Base-by-base conservation (phyloP, 495 filamentous ascomycete genomes). In the Hypomontagnella monticulosa region DNA sequence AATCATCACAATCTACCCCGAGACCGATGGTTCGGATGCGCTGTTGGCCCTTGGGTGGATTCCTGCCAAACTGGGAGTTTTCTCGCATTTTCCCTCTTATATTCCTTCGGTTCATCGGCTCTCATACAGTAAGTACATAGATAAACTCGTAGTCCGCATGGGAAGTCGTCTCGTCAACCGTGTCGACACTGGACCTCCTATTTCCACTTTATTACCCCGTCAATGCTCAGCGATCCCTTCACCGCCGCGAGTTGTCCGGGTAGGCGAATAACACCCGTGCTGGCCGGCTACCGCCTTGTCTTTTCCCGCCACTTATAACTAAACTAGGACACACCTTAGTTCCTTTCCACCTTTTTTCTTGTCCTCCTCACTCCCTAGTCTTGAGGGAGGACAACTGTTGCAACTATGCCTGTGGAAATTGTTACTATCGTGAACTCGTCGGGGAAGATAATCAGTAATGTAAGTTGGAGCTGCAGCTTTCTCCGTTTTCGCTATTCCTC, bases 381-480 rank as follows among this genome's bases (percentile, higher is more conserved):
- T 52, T 36, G 11, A 20, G 43, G 30, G 47, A 46, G 63, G 43
- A 47, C 12, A 46, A 62, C 57, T 44, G 48, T 37, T 53, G 40
- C 55, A 38, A 55, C 42, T 58, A 63, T 85, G 80, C 71, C 81
- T 54, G 78, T 79, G 57, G 81, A 97, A 79, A 91, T 92, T 38
- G 89, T 97, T 71, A 92, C 92, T 54, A 91, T 97, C 56, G 87
- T 97, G 77, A 93, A 97, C 80, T 91, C 90, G 71, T 96, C 93
- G 59, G 92, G 92, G 58, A 94, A 97, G 82, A 87, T 96, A 7
- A 91, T 97, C 50, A 93, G 89, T 83, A 95, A 90, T 57, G 92
- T 95, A 85, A 76, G 91, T 78, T 40, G 9, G 7, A 33, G 7
- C 16, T 15, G n/a, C 14, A n/a, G 19, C 9, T n/a, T 50, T 54